Percentiles rank a stretch among this genome's conserved stretches.
Evolutionary conservation across 2,329 filamentous ascomycete species (phyloP).

Genomic region (Hymenoscyphus albidus): DNA sequence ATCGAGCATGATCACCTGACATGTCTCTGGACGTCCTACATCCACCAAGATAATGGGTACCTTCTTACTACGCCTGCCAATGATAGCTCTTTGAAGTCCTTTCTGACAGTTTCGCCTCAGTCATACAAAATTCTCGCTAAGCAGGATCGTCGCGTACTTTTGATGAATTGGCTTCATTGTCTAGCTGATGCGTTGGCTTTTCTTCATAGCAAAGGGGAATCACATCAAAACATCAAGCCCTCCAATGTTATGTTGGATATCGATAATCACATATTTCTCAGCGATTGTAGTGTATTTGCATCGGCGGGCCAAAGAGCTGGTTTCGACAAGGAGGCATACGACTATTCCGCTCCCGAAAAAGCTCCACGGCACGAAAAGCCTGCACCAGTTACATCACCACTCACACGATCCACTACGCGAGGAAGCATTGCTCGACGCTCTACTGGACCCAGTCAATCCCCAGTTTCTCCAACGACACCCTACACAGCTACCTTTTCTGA

Average conservation of each 20-base stretch:
- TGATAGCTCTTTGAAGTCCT: conserved; percentile 63
- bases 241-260: conserved; percentile 65
- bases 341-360: conserved; percentile 67
- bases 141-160: conserved; percentile 51
- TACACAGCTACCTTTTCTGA: conserved; percentile 21
- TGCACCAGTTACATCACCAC: conserved; percentile 32
- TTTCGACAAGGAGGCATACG: conserved; percentile 67
- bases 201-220: conserved; percentile 60
- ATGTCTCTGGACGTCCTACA: conserved; percentile 69
- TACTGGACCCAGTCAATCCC: conserved; percentile 28
- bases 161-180: conserved; percentile 74
- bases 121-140: conserved; percentile 61
- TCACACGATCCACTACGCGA: conserved; percentile 35
- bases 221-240: conserved; percentile 66
- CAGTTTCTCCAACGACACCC: background rate
- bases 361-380: conserved; percentile 37
- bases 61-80: conserved; percentile 62
- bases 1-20: conserved; percentile 66
- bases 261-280: conserved; percentile 63
- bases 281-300: conserved; percentile 54
- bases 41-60: conserved; percentile 59
- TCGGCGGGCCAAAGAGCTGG: conserved; percentile 42
- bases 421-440: conserved; percentile 13
- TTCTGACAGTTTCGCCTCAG: conserved; percentile 60
- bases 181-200: conserved; percentile 63